phyloP scores from a whole-genome alignment of 2,329 filamentous ascomycete genomes.

The Colletotrichum sublineola region DNA sequence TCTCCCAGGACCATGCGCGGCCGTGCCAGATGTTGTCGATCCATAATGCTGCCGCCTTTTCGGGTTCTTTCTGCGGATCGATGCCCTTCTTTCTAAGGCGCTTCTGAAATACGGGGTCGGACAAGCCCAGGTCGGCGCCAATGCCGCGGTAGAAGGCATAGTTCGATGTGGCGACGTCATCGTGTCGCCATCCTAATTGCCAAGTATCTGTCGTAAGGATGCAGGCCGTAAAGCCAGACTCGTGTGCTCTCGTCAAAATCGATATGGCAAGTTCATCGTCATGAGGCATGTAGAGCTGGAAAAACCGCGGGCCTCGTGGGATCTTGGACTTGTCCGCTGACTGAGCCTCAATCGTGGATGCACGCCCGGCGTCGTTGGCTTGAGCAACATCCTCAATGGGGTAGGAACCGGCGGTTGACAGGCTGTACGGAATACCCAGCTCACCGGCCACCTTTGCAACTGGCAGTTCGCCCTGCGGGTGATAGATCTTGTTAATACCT shows the following conservation, averaged over 20 bases:
- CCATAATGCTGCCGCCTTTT: conserved; percentile 70
- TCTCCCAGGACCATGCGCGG: conserved; percentile 72
- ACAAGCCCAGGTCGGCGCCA: conserved; percentile 70
- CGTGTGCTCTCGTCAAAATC: conserved; percentile 66
- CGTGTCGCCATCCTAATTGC: conserved; percentile 73
- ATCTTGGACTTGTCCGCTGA: conserved; percentile 30
- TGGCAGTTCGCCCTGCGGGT: conserved; percentile 68
- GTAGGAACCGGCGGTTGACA: conserved; percentile 69
- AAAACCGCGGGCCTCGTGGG: conserved; percentile 62
- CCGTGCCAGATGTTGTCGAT: conserved; percentile 76
- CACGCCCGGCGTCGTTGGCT: conserved; percentile 60
- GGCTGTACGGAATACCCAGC: conserved; percentile 69
- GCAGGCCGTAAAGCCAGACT: conserved; percentile 67
- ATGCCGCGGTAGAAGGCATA: conserved; percentile 74
- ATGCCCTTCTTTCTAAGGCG: conserved; percentile 64
- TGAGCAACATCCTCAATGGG: conserved; percentile 69
- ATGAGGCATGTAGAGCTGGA: conserved; percentile 74
- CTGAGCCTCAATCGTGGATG: not conserved
- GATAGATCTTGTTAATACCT: conserved; percentile 76
- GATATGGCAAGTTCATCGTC: conserved; percentile 71
- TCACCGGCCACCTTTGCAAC: conserved; percentile 72
- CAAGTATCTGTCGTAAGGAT: conserved; percentile 75
- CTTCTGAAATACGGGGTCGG: conserved; percentile 71
- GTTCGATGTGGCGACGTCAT: conserved; percentile 68
- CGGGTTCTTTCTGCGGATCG: conserved; percentile 57